Evolutionary conservation across 2,329 filamentous ascomycete species (phyloP), one percentile per base, ranked within the genome.

Genomic region (Chaetomium globosum): DNA sequence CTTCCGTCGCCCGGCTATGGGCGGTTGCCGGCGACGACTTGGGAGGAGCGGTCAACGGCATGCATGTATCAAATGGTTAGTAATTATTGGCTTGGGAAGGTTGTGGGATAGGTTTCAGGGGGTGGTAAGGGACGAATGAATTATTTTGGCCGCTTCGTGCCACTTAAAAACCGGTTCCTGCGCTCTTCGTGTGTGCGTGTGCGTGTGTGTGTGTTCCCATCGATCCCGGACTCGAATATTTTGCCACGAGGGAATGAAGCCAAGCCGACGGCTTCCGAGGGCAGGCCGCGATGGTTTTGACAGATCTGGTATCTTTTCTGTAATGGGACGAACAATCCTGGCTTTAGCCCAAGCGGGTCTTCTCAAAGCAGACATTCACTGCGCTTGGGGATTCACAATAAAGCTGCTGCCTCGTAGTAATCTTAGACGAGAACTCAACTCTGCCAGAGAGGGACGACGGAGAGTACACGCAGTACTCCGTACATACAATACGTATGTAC

Each of bases 1-100:
- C 30, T 16, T 33, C n/a, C n/a, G n/a, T n/a, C 39, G 30, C n/a
- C 9, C 33, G 26, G 12, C 10, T 55, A 28, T n/a, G 30, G 52
- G 31, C 31, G n/a, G 53, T 28, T 23, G 28, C 39, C 26, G 55
- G 12, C 33, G 54, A 30, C 21, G 36, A 39, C 23, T n/a, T 7
- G 10, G 39, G 7, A 7, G 56, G 19, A 31, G 55, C 33, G 46
- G 48, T 48, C 55, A 53, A 54, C 7, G 55, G 48, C 55, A 53
- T 55, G 59, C 33, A 48, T 61, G 51, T 33, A 48, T 19, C 36
- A 46, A 54, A 13, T 58, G n/a, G 12, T 48, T 54, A n/a, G 36
- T 26, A 26, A n/a, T 43, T 51, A n/a, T 43, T 51, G 48, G 33
- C 21, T 13, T 31, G 49, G 16, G 31, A 31, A 12, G 33, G 21